Evolutionary conservation across 805 yeast species (phyloP).

Genomic region (Candida namnaoensis): DNA sequence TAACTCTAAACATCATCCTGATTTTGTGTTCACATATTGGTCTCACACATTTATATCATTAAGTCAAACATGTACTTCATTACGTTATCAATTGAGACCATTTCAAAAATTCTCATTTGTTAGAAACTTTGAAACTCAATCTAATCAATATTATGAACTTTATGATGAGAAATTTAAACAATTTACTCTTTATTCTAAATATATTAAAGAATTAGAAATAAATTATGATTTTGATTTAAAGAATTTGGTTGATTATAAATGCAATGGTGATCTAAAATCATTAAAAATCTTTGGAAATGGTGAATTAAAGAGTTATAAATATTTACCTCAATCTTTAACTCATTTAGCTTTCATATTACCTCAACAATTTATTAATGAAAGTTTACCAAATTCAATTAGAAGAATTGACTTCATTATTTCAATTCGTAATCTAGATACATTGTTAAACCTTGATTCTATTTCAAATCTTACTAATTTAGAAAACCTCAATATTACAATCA

Average conservation of each 20-base stretch:
- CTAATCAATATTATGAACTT: background rate
- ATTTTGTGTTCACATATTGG: constrained; percentile 5
- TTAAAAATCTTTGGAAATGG: background rate
- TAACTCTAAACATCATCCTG: constrained; percentile 1
- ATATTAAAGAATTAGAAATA: constrained; percentile 4
- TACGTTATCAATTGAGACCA: constrained; percentile 4
- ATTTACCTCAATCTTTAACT: background rate
- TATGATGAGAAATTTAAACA: background rate
- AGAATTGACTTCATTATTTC: too few species aligned
- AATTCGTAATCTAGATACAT: too few species aligned
- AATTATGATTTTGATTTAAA: background rate
- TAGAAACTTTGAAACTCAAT: background rate
- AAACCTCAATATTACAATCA: too few species aligned
- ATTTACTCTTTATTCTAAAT: background rate
- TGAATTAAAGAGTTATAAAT: background rate
- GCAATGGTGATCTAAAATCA: background rate
- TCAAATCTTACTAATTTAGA: too few species aligned
- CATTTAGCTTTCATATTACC: constrained; percentile 7
- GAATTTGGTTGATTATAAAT: too few species aligned
- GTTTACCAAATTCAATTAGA: too few species aligned
- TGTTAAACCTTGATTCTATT: too few species aligned
- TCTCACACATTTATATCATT: constrained; percentile 2
- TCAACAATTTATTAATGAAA: too few species aligned
- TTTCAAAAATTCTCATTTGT: constrained; percentile 5
- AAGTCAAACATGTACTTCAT: constrained; percentile 5